Percentiles rank a stretch among this genome's conserved stretches.
These are phyloP conservation scores for Tilletiaria anomala DNA, from an alignment of 1,284 basidiomycete genomes.

Conservation along the genomic window DNA sequence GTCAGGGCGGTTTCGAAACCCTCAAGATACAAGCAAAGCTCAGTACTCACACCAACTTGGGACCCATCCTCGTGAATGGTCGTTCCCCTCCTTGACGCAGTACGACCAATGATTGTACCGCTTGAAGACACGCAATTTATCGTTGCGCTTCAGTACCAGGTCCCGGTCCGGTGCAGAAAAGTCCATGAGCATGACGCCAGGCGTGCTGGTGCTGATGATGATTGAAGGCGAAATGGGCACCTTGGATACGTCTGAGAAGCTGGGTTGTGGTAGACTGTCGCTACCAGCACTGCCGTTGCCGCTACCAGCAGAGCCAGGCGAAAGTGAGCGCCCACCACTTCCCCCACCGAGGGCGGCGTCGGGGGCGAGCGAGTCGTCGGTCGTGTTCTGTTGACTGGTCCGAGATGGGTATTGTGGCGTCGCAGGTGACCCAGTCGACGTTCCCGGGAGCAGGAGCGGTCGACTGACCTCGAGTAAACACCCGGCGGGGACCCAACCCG, in stretches of 20 bases:
- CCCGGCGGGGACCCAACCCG: conserved; percentile 45
- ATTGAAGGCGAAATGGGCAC: conserved; percentile 64
- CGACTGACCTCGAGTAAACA: conserved; percentile 73
- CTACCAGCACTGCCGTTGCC: too few relatives aligned
- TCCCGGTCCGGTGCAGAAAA: conserved; percentile 62
- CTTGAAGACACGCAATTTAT: conserved; percentile 81
- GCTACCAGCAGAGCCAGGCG: too few relatives aligned
- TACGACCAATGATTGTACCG: conserved; percentile 86
- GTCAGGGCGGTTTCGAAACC: not conserved
- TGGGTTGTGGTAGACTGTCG: not conserved
- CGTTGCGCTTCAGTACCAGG: conserved; percentile 68
- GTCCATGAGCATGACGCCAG: conserved; percentile 73
- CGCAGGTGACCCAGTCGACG: conserved; percentile 1
- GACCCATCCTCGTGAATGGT: conserved; percentile 31
- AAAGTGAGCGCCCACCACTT: too few relatives aligned
- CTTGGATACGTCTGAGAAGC: conserved; percentile 17
- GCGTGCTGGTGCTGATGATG: conserved; percentile 85
- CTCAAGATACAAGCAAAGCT: not conserved
- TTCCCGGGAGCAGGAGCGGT: conserved; percentile 19
- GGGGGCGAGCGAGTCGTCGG: too few relatives aligned
- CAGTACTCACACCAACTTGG: conserved; percentile 26
- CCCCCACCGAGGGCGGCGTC: too few relatives aligned
- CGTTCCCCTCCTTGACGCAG: conserved; percentile 35
- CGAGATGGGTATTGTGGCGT: conserved; percentile 11
- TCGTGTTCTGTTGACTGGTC: too few relatives aligned